Evolutionary conservation across 345 rosid species (phyloP), one percentile per base, ranked within the genome.

Genomic region (Euclidium syriacum): DNA sequence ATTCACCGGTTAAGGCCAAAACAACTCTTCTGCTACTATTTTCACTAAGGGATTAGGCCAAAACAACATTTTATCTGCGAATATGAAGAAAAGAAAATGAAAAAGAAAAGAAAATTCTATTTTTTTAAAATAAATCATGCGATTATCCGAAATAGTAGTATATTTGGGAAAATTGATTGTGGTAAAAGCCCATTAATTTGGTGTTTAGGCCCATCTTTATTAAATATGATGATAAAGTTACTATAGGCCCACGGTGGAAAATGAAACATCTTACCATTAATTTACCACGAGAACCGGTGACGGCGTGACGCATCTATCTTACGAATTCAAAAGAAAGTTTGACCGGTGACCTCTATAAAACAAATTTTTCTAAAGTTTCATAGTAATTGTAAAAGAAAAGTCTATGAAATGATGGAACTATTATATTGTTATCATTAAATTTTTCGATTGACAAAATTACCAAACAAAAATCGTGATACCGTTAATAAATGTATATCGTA

Each of bases 1-100:
- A 58, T 57, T 27, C 18, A 58, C 65, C 42, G 56, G 56, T 56
- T 56, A 14, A 7, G 6, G 63, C n/a, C n/a, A 65, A 55, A 47
- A 19, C 39, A 19, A 17, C 29, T 4, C 12, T n/a, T 27, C 6
- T 32, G 8, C 20, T 39, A n/a, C 29, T 49, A 11, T 34, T 16
- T 48, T 61, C n/a, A n/a, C n/a, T 0, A 47, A 61, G 18, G 19
- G 25, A 9, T 7, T 5, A 25, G 9, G 4, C 25, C 1, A 17
- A 15, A 46, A 58, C 19, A 12, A n/a, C n/a, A n/a, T n/a, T n/a
- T n/a, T n/a, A n/a, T n/a, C n/a, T n/a, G n/a, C n/a, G n/a, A n/a
- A n/a, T n/a, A n/a, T n/a, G n/a, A n/a, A 29, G 33, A 29, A 29
- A 29, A 29, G 33, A 29, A 29, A 5, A 9, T 5, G 33, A 1